phyloP scores from a whole-genome alignment of 1,284 basidiomycete genomes.

The Heimioporus punctisporus region DNA sequence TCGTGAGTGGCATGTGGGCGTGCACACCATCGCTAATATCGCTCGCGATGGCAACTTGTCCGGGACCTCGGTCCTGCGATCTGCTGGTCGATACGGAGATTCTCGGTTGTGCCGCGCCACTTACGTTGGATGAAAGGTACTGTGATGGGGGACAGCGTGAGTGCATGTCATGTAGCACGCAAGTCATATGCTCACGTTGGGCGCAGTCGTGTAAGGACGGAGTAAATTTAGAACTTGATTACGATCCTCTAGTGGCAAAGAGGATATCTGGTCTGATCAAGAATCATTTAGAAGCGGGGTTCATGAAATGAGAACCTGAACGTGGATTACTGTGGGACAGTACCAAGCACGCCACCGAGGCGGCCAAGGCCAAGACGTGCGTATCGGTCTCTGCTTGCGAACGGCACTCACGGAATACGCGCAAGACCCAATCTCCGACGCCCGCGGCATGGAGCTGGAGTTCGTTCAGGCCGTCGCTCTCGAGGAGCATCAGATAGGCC shows the following conservation, averaged over 20 bases:
- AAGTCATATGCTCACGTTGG: conserved; percentile 30
- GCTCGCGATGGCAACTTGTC: conserved; percentile 4
- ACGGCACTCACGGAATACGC: conserved; percentile 19
- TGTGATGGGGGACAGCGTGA: conserved; percentile 21
- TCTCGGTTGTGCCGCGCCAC: conserved; percentile 20
- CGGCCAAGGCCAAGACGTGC: conserved; percentile 27
- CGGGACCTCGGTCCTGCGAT: conserved; percentile 25
- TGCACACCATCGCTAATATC: conserved; percentile 11
- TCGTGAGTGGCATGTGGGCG: conserved; percentile 12
- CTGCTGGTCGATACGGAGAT: conserved; percentile 20
- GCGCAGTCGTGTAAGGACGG: conserved; percentile 35
- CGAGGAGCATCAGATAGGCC: conserved; percentile 52
- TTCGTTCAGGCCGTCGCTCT: conserved; percentile 47
- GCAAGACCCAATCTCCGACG: conserved; percentile 38
- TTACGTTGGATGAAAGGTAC: conserved; percentile 29
- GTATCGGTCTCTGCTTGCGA: conserved; percentile 3
- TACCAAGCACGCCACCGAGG: conserved; percentile 36
- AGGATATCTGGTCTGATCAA: conserved; percentile 37
- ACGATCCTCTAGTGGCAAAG: conserved; percentile 32
- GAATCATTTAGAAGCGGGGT: conserved; percentile 21
- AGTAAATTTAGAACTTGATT: conserved; percentile 39
- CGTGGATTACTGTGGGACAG: conserved; percentile 36
- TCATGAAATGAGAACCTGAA: conserved; percentile 26
- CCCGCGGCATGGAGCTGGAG: conserved; percentile 40
- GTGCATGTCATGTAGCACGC: not conserved